Percentiles rank a stretch among this genome's conserved stretches.
Evolutionary conservation across 2,329 filamentous ascomycete species (phyloP).

Genomic region (Xylariales sp.): DNA sequence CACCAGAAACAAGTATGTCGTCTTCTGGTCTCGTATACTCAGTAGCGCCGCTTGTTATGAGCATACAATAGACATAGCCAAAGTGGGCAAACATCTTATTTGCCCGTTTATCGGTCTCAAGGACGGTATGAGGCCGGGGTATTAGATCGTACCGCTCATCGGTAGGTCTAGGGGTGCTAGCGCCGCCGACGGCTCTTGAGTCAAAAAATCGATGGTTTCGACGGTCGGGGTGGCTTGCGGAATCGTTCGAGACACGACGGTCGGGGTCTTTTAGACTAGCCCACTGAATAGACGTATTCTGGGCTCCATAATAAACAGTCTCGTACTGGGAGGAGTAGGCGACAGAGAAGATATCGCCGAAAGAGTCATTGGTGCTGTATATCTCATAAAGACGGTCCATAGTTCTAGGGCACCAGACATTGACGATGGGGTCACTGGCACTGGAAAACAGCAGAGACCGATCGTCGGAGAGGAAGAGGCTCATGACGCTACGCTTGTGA

Average conservation of each 20-base stretch:
- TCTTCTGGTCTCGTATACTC: conserved; percentile 76
- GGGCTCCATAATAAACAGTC: conserved; percentile 89
- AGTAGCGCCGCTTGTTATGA: conserved; percentile 77
- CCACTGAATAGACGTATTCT: conserved; percentile 97
- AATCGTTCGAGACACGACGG: conserved; percentile 68
- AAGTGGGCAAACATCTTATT: conserved; percentile 92
- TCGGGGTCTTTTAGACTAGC: conserved; percentile 76
- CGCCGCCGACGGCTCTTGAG: conserved; percentile 85
- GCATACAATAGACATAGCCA: conserved; percentile 97
- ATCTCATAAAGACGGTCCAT: conserved; percentile 86
- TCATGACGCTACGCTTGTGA: conserved; percentile 91
- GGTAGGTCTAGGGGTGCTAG: conserved; percentile 78
- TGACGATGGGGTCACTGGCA: conserved; percentile 92
- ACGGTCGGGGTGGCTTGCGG: conserved; percentile 77
- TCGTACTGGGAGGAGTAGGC: conserved; percentile 83
- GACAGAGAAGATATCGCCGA: conserved; percentile 96
- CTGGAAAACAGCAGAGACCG: conserved; percentile 86
- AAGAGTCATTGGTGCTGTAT: conserved; percentile 89
- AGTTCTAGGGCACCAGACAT: conserved; percentile 86
- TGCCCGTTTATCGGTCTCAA: conserved; percentile 85
- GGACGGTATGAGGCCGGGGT: conserved; percentile 64
- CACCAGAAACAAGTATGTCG: conserved; percentile 89
- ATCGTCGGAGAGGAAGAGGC: conserved; percentile 82
- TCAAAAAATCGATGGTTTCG: conserved; percentile 93
- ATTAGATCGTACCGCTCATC: conserved; percentile 68